phyloP scores from a whole-genome alignment of 2,329 filamentous ascomycete genomes.

The Trichoderma harzianum region DNA sequence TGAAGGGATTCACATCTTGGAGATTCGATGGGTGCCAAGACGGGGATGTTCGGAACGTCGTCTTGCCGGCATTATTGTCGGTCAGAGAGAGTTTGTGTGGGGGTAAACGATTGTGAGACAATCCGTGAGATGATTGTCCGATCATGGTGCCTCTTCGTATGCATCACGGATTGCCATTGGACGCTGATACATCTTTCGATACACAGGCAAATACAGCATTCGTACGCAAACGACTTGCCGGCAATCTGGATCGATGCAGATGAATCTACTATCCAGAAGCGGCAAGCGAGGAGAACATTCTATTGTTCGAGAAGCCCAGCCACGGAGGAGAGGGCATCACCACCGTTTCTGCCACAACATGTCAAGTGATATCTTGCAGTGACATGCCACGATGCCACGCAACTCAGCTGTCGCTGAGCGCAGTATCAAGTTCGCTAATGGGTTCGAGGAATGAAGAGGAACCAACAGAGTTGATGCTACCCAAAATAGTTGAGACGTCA shows the following conservation, averaged over 20 bases:
- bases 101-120: background rate
- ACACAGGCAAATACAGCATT: background rate
- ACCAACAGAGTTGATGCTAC: background rate
- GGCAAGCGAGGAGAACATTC: background rate
- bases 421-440: background rate
- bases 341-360: background rate
- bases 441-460: background rate
- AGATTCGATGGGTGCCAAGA: background rate
- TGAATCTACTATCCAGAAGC: background rate
- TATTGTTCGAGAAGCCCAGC: background rate
- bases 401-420: background rate
- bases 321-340: background rate
- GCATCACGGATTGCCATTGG: background rate
- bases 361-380: background rate
- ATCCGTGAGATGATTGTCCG: background rate
- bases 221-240: background rate
- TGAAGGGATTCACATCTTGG: background rate
- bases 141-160: background rate
- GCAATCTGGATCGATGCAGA: background rate
- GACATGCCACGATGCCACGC: background rate
- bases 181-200: background rate
- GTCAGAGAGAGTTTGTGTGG: background rate
- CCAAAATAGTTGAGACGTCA: background rate
- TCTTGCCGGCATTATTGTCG: background rate
- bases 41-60: background rate